Base-by-base conservation (phyloP, 1,284 basidiomycete species). In the Leccinum solheimii region DNA sequence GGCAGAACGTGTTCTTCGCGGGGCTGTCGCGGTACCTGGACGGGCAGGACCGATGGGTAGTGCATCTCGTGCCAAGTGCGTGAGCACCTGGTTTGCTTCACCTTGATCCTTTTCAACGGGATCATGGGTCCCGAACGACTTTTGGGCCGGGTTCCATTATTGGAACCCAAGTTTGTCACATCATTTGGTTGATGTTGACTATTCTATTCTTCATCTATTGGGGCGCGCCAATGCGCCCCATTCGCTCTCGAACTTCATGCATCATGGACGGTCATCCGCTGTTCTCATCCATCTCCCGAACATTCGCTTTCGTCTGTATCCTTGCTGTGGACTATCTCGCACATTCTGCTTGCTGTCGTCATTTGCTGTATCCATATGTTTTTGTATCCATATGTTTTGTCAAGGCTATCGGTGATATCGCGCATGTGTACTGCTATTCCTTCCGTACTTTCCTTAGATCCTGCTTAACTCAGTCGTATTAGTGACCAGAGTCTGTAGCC, bases 1-100 rank as follows among this genome's bases (percentile, higher is more conserved):
- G 75, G 50, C 72, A 61, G 1, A 74, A 75, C 40, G 56, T 72
- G 54, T 63, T 63, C 38, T 73, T 76, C 36, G 71, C 62, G 10
- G 72, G 72, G 2, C 27, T 73, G 26, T 63, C 64, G 32, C 63
- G 60, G 57, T 62, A 68, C 36, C 59, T 54, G 32, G 67, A 74
- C 11, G 73, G 71, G 9, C 64, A 23, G 27, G 65, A 68, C 45
- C 58, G 66, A 30, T 73, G 75, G 73, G 72, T 70, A 43, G 66
- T 71, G 16, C 62, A 59, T 55, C 67, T 73, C 34, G 59, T 61
- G 6, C 62, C 62, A 7, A 58, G 58, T 26, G 62, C 57, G 7
- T 76, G 57, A 74, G 6, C 30, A 1, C 9, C 7, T 23, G 23
- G 26, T 27, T 14, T 32, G 3, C 19, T 21, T 16, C 23, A 5